A percentile compares a stretch with the other conserved stretches of the same genome.
Evolutionary conservation across 306 rosid species (phyloP).

Genomic region (Corylus heterophylla): DNA sequence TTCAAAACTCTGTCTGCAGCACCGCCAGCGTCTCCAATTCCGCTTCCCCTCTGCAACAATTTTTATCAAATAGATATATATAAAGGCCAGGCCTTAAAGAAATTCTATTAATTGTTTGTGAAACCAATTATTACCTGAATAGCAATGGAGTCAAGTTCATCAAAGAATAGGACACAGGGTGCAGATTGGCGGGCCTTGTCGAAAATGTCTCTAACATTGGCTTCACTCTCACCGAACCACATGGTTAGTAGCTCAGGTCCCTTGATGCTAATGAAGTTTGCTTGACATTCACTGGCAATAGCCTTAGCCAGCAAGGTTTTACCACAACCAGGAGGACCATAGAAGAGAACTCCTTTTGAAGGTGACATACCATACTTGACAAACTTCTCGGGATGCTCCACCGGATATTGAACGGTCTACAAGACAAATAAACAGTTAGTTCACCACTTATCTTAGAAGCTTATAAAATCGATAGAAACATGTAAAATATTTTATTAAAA

Average conservation of each 20-base stretch:
- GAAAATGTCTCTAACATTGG: neutral
- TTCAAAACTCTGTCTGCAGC: neutral
- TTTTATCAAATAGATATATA: no score
- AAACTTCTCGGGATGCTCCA: neutral
- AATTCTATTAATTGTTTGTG: no score
- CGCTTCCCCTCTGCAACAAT: neutral
- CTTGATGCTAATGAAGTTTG: neutral
- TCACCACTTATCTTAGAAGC: no score
- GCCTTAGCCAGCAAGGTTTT: neutral
- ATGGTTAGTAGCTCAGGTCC: neutral
- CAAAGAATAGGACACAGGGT: neutral
- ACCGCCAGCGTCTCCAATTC: neutral
- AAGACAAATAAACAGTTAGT: neutral
- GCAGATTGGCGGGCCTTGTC: neutral
- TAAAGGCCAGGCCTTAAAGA: no score
- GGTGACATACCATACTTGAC: neutral
- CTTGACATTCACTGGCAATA: neutral
- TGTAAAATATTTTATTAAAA: no score
- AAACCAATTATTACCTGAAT: neutral
- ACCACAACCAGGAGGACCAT: neutral
- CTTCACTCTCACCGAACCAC: constrained; percentile 1
- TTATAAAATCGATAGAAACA: no score
- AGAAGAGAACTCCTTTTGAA: neutral
- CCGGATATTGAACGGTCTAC: neutral
- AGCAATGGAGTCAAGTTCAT: neutral